These are phyloP conservation scores for Diaporthe longicolla DNA, from an alignment of 2,329 filamentous ascomycete genomes.

Conservation along the genomic window DNA sequence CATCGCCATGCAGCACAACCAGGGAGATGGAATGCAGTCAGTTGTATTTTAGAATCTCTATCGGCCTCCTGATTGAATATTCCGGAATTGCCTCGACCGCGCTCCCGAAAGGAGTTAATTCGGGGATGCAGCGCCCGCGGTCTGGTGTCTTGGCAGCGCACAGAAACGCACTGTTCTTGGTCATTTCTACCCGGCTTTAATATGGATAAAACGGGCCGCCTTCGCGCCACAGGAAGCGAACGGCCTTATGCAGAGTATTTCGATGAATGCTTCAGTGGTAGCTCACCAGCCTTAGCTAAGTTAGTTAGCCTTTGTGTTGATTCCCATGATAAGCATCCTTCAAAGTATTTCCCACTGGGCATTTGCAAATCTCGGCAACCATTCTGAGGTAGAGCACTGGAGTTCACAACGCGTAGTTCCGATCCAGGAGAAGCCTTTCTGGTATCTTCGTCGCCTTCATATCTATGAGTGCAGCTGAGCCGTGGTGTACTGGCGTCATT, in stretches of 20 bases:
- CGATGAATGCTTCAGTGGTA: neutral
- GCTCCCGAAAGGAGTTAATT: slow-evolving; percentile 11
- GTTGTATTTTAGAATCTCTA: neutral
- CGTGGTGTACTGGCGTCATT: no score
- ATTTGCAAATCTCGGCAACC: no score
- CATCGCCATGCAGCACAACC: neutral
- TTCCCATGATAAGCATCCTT: no score
- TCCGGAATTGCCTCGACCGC: slow-evolving; percentile 26
- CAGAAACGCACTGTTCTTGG: neutral
- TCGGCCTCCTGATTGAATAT: neutral
- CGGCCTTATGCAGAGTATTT: neutral
- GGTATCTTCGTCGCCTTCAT: no score
- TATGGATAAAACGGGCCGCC: slow-evolving; percentile 18
- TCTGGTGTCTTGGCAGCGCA: slow-evolving; percentile 16
- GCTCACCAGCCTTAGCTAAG: no score
- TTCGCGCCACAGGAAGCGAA: neutral
- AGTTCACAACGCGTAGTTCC: no score
- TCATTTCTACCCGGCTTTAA: neutral
- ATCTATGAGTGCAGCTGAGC: no score
- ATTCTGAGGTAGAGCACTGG: no score
- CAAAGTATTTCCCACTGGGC: no score
- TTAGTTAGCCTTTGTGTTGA: no score
- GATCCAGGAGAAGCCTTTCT: no score
- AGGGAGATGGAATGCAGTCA: neutral
- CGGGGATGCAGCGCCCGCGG: slow-evolving; percentile 21